These are phyloP conservation scores for Fusarium sp. DNA, from an alignment of 2,329 filamentous ascomycete species.

Conservation along the genomic window DNA sequence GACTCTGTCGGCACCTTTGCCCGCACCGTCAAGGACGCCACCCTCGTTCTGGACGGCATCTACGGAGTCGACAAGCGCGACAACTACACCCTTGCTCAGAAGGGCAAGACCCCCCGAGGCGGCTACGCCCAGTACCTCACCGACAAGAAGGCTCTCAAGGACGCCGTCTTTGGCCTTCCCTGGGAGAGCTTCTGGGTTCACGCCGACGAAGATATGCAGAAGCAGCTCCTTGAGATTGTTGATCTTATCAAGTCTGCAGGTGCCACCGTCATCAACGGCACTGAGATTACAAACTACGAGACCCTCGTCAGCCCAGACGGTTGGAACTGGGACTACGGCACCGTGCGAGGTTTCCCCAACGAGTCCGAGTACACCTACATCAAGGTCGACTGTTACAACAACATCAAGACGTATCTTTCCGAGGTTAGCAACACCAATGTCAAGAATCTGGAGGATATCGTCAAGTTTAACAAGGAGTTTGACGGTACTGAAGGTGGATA, in stretches of 20 bases:
- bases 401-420: constrained; percentile 71
- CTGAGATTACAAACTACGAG: constrained; percentile 74
- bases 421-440: constrained; percentile 72
- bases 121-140: constrained; percentile 71
- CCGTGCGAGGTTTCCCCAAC: constrained; percentile 71
- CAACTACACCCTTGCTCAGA: constrained; percentile 73
- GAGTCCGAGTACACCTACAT: constrained; percentile 80
- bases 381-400: constrained; percentile 77
- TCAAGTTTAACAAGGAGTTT: constrained; percentile 73
- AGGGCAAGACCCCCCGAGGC: constrained; percentile 62
- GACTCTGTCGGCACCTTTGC: constrained; percentile 78
- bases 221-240: constrained; percentile 61
- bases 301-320: constrained; percentile 72
- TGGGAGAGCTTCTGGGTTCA: constrained; percentile 79
- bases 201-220: constrained; percentile 67
- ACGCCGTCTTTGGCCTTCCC: constrained; percentile 76
- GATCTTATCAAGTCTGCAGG: constrained; percentile 69
- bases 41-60: constrained; percentile 75
- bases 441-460: constrained; percentile 72
- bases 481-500: constrained; percentile 75
- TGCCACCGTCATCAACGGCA: constrained; percentile 76
- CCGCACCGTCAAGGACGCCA: constrained; percentile 76
- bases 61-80: constrained; percentile 73
- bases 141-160: constrained; percentile 65
- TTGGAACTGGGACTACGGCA: constrained; percentile 82